Evolutionary conservation across 2,329 filamentous ascomycete genomes (phyloP).

Genomic region (Calycina herbarum): DNA sequence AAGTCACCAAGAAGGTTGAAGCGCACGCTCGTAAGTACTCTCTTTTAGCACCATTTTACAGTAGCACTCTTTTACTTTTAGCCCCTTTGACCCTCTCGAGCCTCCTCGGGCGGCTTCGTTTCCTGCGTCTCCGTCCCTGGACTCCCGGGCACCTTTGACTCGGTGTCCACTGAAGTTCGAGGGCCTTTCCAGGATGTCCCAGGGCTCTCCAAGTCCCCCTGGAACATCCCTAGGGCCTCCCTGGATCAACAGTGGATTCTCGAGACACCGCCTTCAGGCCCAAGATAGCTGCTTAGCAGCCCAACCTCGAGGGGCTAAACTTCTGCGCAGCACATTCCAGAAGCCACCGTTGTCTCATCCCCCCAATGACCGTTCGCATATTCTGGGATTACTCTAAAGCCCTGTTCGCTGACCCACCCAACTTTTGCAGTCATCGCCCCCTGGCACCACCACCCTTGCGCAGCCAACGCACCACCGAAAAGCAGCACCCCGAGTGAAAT

Average conservation of each 20-base stretch:
- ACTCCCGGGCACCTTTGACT: background rate
- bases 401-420: constrained; percentile 22
- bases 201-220: constrained; percentile 1
- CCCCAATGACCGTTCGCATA: constrained; percentile 16
- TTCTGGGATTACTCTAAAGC: constrained; percentile 10
- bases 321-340: constrained; percentile 23
- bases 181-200: background rate
- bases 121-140: constrained; percentile 1
- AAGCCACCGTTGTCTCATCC: constrained; percentile 18
- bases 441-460: constrained; percentile 14
- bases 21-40: background rate
- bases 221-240: background rate
- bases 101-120: background rate
- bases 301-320: constrained; percentile 1
- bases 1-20: background rate
- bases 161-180: constrained; percentile 4
- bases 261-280: constrained; percentile 1
- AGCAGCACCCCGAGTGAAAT: constrained; percentile 19
- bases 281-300: constrained; percentile 3
- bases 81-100: background rate
- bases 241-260: background rate
- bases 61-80: background rate
- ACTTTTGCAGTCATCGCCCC: constrained; percentile 15
- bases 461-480: constrained; percentile 27
- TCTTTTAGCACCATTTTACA: background rate